Percentiles rank a stretch among this genome's conserved stretches.
Evolutionary conservation across 1,139 yeast genomes (phyloP).

Genomic region (Keqinozyma sinolaborantium): DNA sequence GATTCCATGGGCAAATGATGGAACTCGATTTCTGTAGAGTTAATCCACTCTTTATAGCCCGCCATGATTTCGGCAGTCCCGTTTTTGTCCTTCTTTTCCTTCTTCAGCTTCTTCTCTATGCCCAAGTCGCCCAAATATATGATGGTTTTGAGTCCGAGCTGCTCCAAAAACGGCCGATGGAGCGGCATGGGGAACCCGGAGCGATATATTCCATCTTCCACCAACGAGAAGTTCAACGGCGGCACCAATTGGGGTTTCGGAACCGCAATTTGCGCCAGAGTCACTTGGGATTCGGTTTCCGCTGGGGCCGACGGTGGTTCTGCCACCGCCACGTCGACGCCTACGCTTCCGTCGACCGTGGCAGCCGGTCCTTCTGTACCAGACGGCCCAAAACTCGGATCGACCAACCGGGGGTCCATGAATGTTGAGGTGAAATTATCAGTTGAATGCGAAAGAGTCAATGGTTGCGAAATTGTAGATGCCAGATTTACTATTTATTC

Average conservation of each 20-base stretch:
- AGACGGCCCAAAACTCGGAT: too few species aligned
- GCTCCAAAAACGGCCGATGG: slow-evolving; percentile 74
- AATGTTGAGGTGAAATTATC: too few species aligned
- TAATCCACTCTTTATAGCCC: slow-evolving; percentile 64
- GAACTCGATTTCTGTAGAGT: slow-evolving; percentile 51
- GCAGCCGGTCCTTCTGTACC: too few species aligned
- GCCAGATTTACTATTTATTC: slow-evolving; percentile 1
- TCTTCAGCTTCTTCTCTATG: slow-evolving; percentile 20
- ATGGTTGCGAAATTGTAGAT: too few species aligned
- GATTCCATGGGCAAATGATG: slow-evolving; percentile 64
- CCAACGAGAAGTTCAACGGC: slow-evolving; percentile 85
- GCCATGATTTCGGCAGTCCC: slow-evolving; percentile 37
- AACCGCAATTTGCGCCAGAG: too few species aligned
- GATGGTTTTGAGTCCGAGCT: slow-evolving; percentile 69
- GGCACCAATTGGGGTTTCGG: slow-evolving; percentile 74
- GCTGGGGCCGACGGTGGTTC: too few species aligned
- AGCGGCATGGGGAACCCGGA: slow-evolving; percentile 92
- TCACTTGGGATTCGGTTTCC: too few species aligned
- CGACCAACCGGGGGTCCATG: too few species aligned
- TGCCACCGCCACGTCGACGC: too few species aligned
- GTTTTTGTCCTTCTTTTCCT: slow-evolving; percentile 22
- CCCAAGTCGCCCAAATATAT: slow-evolving; percentile 77
- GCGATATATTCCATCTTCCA: slow-evolving; percentile 82
- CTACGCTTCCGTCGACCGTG: too few species aligned
- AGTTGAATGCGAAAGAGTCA: too few species aligned